Base-by-base conservation (phyloP, 257 asterid genomes). In the Henckelia pumila region DNA sequence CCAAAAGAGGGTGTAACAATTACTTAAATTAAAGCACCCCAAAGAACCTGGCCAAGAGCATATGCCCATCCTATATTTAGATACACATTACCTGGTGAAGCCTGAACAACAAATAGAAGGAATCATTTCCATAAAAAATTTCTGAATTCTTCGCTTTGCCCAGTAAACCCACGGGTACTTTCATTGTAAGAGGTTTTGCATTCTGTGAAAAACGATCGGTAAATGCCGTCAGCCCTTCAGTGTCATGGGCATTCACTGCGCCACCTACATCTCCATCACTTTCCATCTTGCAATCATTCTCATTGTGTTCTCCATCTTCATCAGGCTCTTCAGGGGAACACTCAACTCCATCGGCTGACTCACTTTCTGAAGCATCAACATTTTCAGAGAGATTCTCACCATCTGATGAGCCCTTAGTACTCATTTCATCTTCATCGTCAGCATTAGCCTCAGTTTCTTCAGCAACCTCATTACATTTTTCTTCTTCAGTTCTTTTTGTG, bases 191-290 rank as follows among this genome's bases (percentile, higher is more conserved):
- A 65, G 99, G 99, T 84, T 83, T 88, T 40, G 73, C 79, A 26
- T 79, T 61, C 78, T 63, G 90, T 62, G 83, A 72, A 74, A 78
- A 64, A 59, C 71, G 81, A 72, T 81, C 92, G 26, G 95, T 60
- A 59, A 56, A 64, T 23, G 80, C 76, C 69, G 76, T 66, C 17
- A 66, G 71, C 59, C 86, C 92, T 71, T 84, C 97, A 71, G 73
- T 72, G 47, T 84, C 88, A 74, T 79, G 81, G 72, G 64, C 84
- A 77, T 89, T 85, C 20, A 64, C 82, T 61, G 72, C 53, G 26
- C 68, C 89, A 47, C 86, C 95, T 17, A 81, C 94, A 79, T 88
- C 97, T 24, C 82, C 92, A 79, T 90, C 97, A 79, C 89, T 94
- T 77, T 83, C 95, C 11, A 74, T 88, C 82, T 85, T 88, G 82